Evolutionary conservation across 768 basidiomycete genomes (phyloP).

Genomic region (Cystobasidium onofrii): DNA sequence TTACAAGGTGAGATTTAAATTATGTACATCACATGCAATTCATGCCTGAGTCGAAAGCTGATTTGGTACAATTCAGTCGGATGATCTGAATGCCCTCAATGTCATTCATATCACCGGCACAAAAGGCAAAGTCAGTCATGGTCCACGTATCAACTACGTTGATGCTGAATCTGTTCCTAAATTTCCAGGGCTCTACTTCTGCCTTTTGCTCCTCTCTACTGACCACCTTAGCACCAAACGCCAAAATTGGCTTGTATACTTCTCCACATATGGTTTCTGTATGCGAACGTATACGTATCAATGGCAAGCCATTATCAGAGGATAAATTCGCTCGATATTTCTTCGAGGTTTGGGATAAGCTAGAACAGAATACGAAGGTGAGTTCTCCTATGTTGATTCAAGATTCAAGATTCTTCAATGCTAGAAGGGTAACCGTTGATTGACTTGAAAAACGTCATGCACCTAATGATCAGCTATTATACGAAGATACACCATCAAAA

Average conservation of each 20-base stretch:
- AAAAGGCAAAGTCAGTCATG: constrained; percentile 29
- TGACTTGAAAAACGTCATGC: not conserved
- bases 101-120: constrained; percentile 34
- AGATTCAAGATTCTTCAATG: no score
- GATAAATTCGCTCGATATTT: constrained; percentile 81
- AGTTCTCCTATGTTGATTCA: no score
- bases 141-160: no score
- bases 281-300: constrained; percentile 87
- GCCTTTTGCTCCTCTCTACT: constrained; percentile 85
- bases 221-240: constrained; percentile 61
- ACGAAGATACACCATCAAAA: constrained; percentile 56
- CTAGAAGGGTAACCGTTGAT: no score
- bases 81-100: constrained; percentile 28
- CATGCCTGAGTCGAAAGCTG: no score
- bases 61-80: no score
- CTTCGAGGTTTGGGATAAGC: constrained; percentile 88
- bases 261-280: constrained; percentile 95
- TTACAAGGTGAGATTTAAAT: constrained; percentile 75
- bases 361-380: constrained; percentile 60
- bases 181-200: constrained; percentile 58
- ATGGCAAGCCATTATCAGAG: constrained; percentile 81
- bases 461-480: constrained; percentile 48
- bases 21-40: no score
- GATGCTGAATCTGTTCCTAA: no score
- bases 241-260: constrained; percentile 86